Evolutionary conservation across 164 flowering plant genomes (phyloP).

Genomic region (Aristolochia fimbriata): DNA sequence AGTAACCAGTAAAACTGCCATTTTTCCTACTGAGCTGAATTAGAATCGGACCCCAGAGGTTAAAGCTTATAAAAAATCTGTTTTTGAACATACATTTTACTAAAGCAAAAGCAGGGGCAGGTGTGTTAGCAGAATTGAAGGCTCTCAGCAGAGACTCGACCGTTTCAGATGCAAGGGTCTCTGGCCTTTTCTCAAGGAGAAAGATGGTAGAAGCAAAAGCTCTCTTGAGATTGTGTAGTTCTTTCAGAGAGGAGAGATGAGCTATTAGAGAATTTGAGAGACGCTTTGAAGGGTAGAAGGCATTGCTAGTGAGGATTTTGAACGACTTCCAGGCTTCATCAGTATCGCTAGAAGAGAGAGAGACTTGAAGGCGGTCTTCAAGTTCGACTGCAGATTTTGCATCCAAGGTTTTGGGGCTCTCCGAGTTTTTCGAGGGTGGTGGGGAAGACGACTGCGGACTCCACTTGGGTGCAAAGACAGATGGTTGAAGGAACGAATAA

Average conservation of each 20-base stretch:
- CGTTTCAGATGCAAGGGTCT: slow-evolving; percentile 33
- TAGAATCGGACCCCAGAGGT: slow-evolving; percentile 55
- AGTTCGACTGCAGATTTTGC: slow-evolving; percentile 34
- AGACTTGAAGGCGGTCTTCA: slow-evolving; percentile 33
- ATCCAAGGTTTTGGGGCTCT: slow-evolving; percentile 24
- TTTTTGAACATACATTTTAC: slow-evolving; percentile 71
- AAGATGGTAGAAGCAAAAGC: slow-evolving; percentile 73
- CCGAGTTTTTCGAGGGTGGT: slow-evolving; percentile 8
- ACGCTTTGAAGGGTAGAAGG: slow-evolving; percentile 45
- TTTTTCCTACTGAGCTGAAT: slow-evolving; percentile 58
- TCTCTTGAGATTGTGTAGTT: slow-evolving; percentile 62
- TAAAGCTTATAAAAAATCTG: slow-evolving; percentile 57
- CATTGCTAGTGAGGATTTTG: slow-evolving; percentile 47
- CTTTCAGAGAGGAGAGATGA: slow-evolving; percentile 50
- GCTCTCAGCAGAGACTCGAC: slow-evolving; percentile 36
- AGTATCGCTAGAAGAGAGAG: slow-evolving; percentile 38
- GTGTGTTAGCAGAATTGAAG: slow-evolving; percentile 38
- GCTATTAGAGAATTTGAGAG: slow-evolving; percentile 63
- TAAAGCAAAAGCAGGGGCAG: slow-evolving; percentile 76
- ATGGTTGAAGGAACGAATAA: slow-evolving; percentile 80
- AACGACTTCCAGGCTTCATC: slow-evolving; percentile 95
- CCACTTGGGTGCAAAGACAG: slow-evolving; percentile 38
- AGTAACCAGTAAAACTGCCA: slow-evolving; percentile 45
- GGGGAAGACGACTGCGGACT: slow-evolving; percentile 8
- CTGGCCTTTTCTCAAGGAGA: slow-evolving; percentile 58